phyloP scores from a whole-genome alignment of 140 eudicot genomes.

The Stevia rebaudiana region DNA sequence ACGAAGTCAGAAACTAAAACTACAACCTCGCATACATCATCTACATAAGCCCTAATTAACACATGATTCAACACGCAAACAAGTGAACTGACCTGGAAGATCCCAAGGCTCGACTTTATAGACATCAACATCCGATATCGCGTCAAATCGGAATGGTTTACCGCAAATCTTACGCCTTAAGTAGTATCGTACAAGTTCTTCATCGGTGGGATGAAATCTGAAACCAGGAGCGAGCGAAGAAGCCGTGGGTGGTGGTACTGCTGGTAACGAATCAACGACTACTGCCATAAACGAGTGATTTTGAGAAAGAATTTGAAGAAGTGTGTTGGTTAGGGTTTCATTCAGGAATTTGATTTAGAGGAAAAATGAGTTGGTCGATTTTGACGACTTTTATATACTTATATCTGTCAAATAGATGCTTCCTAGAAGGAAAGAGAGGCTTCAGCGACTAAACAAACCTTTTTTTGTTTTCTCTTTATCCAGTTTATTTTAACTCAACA shows the following conservation, averaged over 20 bases:
- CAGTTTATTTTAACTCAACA: too few relatives aligned
- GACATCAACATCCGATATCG: constrained; percentile 79
- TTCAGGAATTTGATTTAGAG: not conserved
- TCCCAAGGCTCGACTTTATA: constrained; percentile 92
- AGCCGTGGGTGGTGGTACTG: constrained; percentile 23
- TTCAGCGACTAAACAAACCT: constrained; percentile 21
- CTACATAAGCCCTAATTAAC: not conserved
- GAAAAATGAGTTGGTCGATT: constrained; percentile 11
- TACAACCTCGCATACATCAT: not conserved
- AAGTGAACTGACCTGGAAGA: constrained; percentile 57
- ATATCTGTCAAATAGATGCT: constrained; percentile 25
- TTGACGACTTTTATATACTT: constrained; percentile 24
- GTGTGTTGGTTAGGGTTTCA: constrained; percentile 19
- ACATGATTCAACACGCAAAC: not conserved
- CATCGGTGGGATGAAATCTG: constrained; percentile 93
- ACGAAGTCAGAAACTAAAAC: not conserved
- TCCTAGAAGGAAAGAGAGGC: constrained; percentile 22
- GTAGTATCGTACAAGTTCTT: constrained; percentile 76
- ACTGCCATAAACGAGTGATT: constrained; percentile 26
- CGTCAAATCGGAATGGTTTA: constrained; percentile 64
- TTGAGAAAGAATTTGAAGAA: not conserved
- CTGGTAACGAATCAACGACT: constrained; percentile 32
- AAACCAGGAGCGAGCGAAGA: constrained; percentile 70
- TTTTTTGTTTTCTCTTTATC: constrained; percentile 21
- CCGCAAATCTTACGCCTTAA: constrained; percentile 69